Evolutionary conservation across 176 grass and related monocot genomes (phyloP).

Genomic region (Cenchrus purpureus): DNA sequence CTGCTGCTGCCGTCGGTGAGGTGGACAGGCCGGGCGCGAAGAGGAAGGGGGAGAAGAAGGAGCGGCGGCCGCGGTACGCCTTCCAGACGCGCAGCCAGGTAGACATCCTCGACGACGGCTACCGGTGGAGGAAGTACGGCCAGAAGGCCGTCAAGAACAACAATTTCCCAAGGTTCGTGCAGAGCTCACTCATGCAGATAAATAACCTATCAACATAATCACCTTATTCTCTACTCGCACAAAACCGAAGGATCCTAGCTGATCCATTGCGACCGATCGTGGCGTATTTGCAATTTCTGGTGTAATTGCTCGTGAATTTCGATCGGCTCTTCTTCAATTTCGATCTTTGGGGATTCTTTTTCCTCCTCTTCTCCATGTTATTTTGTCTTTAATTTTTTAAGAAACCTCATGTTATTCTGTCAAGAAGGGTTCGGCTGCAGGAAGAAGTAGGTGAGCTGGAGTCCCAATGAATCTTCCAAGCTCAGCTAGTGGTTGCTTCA

Average conservation of each 20-base stretch:
- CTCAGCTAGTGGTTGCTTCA: constrained; percentile 49
- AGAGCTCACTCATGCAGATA: neutral
- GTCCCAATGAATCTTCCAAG: constrained; percentile 64
- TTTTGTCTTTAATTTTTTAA: neutral
- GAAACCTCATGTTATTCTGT: neutral
- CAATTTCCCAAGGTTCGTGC: constrained; percentile 69
- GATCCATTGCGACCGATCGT: neutral
- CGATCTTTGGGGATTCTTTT: neutral
- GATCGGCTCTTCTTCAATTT: neutral
- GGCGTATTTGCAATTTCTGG: neutral
- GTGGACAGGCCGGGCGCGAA: neutral
- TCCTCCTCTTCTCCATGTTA: neutral
- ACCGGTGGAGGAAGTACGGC: constrained; percentile 94
- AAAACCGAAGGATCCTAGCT: neutral
- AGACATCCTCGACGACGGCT: constrained; percentile 91
- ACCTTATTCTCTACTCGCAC: neutral
- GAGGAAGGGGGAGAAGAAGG: constrained; percentile 75
- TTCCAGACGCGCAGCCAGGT: constrained; percentile 95
- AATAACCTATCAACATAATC: neutral
- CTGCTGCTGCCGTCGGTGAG: neutral
- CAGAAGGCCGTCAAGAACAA: constrained; percentile 96
- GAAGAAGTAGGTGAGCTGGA: constrained; percentile 59
- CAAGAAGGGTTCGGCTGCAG: constrained; percentile 11
- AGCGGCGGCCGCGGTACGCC: constrained; percentile 62
- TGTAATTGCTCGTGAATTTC: neutral